These are phyloP conservation scores for Aspergillus ochraceoroseus DNA, from an alignment of 2,329 filamentous ascomycete species.

Conservation along the genomic window DNA sequence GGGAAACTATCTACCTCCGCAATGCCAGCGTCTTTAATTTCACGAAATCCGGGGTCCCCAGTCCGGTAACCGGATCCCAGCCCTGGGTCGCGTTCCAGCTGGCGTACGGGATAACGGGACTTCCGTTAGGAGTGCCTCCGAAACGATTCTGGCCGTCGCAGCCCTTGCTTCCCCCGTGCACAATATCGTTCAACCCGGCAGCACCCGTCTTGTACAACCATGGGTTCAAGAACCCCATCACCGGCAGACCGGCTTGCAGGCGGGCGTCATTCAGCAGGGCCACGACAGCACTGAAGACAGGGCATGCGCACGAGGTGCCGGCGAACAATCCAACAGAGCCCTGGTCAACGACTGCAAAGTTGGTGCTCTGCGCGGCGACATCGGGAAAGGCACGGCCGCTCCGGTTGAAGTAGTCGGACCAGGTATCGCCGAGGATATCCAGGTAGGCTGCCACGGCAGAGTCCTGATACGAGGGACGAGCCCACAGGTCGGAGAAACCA, in stretches of 20 bases:
- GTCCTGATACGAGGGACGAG: constrained; percentile 33
- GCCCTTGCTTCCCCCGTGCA: constrained; percentile 45
- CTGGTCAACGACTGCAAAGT: constrained; percentile 33
- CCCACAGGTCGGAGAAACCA: constrained; percentile 41
- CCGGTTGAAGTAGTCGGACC: constrained; percentile 31
- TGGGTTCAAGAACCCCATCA: constrained; percentile 57
- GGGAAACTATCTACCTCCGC: neutral
- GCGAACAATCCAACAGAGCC: constrained; percentile 28
- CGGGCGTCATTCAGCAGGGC: constrained; percentile 60
- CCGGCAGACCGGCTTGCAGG: constrained; percentile 46
- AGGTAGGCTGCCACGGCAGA: constrained; percentile 37
- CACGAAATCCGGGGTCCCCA: constrained; percentile 36
- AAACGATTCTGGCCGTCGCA: constrained; percentile 45
- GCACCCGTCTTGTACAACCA: constrained; percentile 51
- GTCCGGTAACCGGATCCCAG: constrained; percentile 51
- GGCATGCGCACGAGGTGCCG: constrained; percentile 51
- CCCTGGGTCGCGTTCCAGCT: constrained; percentile 50
- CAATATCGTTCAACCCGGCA: constrained; percentile 47
- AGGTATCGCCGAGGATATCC: constrained; percentile 23
- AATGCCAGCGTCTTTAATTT: constrained; percentile 2
- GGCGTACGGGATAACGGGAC: constrained; percentile 43
- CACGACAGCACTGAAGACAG: constrained; percentile 56
- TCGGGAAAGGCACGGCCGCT: constrained; percentile 41
- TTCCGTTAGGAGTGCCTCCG: constrained; percentile 36
- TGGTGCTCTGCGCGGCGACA: constrained; percentile 37